Base-by-base conservation (phyloP, 2,329 filamentous ascomycete genomes). In the Pseudocercospora pini-densiflorae region DNA sequence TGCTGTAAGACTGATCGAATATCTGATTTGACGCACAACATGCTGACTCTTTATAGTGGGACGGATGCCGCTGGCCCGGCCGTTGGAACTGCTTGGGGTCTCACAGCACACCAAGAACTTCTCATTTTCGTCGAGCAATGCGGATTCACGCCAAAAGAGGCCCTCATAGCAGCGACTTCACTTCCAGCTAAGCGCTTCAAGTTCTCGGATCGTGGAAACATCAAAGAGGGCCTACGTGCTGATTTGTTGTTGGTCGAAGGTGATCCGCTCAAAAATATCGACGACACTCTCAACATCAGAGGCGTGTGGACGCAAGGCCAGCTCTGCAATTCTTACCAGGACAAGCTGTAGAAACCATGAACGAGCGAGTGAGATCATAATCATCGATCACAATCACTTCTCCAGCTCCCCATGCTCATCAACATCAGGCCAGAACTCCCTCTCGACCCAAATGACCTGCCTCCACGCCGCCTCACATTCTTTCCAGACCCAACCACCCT, bases 381-480 rank as follows among this genome's bases (percentile, higher is more conserved):
- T 5, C 21, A 27, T 23, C 21, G 12, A 23, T 24, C 19, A 9
- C 4, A 6, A 19, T 24, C 47, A 53, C n/a, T 53, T 23, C 14
- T 19, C 47, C 16, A 5, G 3, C 19, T 3, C 4, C 47, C 8
- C n/a, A 5, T 6, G 2, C 47, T 53, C 47, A 53, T 24, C 47
- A 53, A 53, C 47, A 53, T 81, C 77, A 0, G 82, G 82, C 82
- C 83, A 84, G 71, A 84, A 84, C 59, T 80, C 78, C 67, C 81
- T 77, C 68, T 81, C 81, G 3, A 82, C 74, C 80, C 80, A 84
- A 60, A 83, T 78, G 31, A 83, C 81, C 67, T 84, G 83, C 43
- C 76, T 76, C 74, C 82, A 85, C 45, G 82, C 79, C 59, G 80
- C 77, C 71, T 84, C 82, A 72, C 82, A 84, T 65, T 82, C 79